Percentiles rank a stretch among this genome's conserved stretches.
These are phyloP conservation scores for Zymoseptoria crescenta DNA, from an alignment of 2,329 filamentous ascomycete genomes.

Conservation along the genomic window DNA sequence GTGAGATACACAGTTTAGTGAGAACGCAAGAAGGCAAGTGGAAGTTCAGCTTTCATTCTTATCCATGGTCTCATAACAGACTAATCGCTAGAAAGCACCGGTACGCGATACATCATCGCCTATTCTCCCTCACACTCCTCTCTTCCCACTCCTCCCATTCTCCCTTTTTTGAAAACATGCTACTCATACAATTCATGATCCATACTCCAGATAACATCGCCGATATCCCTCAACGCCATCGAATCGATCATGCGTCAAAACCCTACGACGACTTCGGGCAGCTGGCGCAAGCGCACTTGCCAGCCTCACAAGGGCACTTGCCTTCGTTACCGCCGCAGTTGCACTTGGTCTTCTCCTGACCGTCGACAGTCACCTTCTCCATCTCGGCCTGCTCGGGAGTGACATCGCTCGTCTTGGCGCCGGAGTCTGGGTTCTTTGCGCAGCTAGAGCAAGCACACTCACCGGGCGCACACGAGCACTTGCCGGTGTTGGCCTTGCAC, in stretches of 20 bases:
- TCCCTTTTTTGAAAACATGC: background rate
- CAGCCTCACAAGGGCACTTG: slow-evolving; percentile 41
- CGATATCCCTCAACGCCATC: background rate
- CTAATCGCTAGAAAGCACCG: background rate
- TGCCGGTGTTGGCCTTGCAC: slow-evolving; percentile 35
- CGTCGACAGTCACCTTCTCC: slow-evolving; percentile 45
- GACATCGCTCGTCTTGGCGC: slow-evolving; percentile 13
- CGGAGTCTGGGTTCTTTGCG: slow-evolving; percentile 37
- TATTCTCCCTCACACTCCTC: background rate
- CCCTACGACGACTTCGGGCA: slow-evolving; percentile 37
- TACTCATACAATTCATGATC: background rate
- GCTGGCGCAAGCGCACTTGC: slow-evolving; percentile 41
- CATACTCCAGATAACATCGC: background rate
- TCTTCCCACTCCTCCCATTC: background rate
- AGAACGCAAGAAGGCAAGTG: background rate
- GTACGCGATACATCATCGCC: background rate
- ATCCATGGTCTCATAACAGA: slow-evolving; percentile 1
- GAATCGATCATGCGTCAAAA: background rate
- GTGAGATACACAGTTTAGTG: background rate
- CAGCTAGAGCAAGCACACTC: slow-evolving; percentile 41
- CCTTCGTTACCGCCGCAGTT: slow-evolving; percentile 40
- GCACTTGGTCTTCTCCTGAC: slow-evolving; percentile 42
- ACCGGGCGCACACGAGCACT: slow-evolving; percentile 39
- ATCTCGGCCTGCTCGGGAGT: slow-evolving; percentile 30
- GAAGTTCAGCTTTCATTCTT: background rate